Conservation (phyloP, 495 filamentous ascomycete genomes). For the Xylaria nigripes region DNA sequence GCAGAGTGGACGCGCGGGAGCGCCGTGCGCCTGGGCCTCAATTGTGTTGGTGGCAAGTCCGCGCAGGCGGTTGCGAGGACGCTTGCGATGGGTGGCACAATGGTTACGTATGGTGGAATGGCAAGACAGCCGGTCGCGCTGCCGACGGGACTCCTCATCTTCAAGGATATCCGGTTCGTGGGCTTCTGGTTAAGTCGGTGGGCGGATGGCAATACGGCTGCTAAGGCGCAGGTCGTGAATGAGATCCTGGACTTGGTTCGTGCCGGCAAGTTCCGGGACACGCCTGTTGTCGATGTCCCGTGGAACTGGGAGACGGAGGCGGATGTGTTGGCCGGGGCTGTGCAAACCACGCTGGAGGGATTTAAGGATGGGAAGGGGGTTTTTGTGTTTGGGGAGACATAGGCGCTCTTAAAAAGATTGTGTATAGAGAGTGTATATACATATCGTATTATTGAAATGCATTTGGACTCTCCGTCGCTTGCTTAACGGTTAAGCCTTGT, state of each 20-base stretch:
- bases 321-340: constrained; percentile 50
- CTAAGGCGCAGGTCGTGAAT: constrained; percentile 70
- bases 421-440: neutral
- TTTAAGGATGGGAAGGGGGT: constrained; percentile 81
- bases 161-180: constrained; percentile 76
- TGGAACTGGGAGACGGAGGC: constrained; percentile 77
- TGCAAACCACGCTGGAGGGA: constrained; percentile 69
- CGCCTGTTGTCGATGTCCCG: constrained; percentile 64
- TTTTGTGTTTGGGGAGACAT: constrained; percentile 62
- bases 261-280: constrained; percentile 69
- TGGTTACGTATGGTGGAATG: constrained; percentile 97
- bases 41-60: constrained; percentile 90
- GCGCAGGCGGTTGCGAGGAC: constrained; percentile 63
- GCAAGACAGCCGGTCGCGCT: constrained; percentile 70
- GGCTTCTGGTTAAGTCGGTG: constrained; percentile 94
- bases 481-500: too few relatives aligned
- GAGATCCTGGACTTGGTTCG: constrained; percentile 70
- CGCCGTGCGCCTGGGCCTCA: constrained; percentile 66
- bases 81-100: constrained; percentile 54
- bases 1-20: constrained; percentile 56
- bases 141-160: constrained; percentile 75
- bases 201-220: constrained; percentile 64
- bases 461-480: too few relatives aligned
- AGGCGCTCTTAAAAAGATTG: neutral
- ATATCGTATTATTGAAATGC: too few relatives aligned